Evolutionary conservation across 2,329 filamentous ascomycete genomes (phyloP).

Genomic region (Cucurbitaria berberidis): DNA sequence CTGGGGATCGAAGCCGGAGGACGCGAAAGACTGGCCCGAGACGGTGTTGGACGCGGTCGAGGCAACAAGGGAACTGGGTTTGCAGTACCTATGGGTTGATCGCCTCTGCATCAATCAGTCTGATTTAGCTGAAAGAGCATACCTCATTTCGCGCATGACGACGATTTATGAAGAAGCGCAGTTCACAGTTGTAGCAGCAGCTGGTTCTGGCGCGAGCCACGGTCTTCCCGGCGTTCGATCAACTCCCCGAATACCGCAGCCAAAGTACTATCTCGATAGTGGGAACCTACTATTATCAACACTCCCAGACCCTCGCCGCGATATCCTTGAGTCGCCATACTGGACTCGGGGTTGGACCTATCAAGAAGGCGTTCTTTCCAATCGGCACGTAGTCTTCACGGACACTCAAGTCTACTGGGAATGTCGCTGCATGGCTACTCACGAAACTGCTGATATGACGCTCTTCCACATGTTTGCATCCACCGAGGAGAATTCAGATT

Average conservation of each 20-base stretch:
- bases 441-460: slow-evolving; percentile 8
- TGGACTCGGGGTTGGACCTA: slow-evolving; percentile 17
- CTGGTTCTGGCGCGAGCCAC: slow-evolving; percentile 7
- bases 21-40: slow-evolving; percentile 3
- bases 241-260: slow-evolving; percentile 11
- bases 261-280: slow-evolving; percentile 8
- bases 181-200: slow-evolving; percentile 17
- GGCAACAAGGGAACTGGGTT: slow-evolving; percentile 4
- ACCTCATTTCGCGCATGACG: slow-evolving; percentile 16
- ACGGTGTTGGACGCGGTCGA: slow-evolving; percentile 13
- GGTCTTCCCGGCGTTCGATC: slow-evolving; percentile 10
- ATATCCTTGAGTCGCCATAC: slow-evolving; percentile 5
- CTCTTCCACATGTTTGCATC: slow-evolving; percentile 1
- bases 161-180: slow-evolving; percentile 14
- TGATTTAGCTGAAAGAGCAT: slow-evolving; percentile 3
- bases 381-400: slow-evolving; percentile 15
- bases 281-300: slow-evolving; percentile 13
- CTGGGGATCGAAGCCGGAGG: slow-evolving; percentile 11
- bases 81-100: slow-evolving; percentile 15
- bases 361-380: slow-evolving; percentile 18
- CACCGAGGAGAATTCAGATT: background rate
- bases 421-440: slow-evolving; percentile 8
- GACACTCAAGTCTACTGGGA: slow-evolving; percentile 17
- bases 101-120: slow-evolving; percentile 14
- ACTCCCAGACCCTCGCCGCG: slow-evolving; percentile 8